Conservation (phyloP, 176 grass and related monocot species). For the Triticum dicoccoides region DNA sequence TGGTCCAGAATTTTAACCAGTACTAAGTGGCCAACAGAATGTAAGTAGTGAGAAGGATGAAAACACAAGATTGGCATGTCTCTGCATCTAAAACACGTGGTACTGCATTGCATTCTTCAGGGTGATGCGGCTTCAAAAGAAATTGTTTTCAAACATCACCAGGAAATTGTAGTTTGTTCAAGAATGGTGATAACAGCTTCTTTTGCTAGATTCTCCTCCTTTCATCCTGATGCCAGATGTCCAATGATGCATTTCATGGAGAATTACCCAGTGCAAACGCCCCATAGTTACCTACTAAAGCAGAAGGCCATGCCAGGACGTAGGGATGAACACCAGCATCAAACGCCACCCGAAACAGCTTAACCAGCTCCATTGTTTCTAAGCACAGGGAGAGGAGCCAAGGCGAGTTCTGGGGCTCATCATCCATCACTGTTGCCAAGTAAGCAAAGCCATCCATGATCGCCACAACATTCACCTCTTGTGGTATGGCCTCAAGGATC, state of each 20-base stretch:
- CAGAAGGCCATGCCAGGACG: background rate
- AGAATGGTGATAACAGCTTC: background rate
- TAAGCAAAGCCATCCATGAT: conserved; percentile 3
- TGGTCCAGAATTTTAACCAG: background rate
- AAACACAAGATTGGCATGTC: background rate
- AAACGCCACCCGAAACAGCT: background rate
- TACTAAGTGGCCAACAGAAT: background rate
- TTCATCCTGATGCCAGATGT: background rate
- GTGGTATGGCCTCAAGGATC: background rate
- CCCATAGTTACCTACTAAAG: conserved; percentile 10
- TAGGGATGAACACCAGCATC: background rate
- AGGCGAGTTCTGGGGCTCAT: background rate
- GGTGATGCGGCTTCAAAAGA: background rate
- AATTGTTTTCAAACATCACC: background rate
- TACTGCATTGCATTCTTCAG: too few relatives aligned
- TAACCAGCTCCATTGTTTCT: conserved; percentile 1
- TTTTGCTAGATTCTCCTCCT: background rate
- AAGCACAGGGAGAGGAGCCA: conserved; percentile 19
- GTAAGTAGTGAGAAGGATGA: background rate
- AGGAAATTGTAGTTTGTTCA: background rate
- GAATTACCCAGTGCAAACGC: background rate
- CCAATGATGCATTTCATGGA: background rate
- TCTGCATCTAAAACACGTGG: background rate
- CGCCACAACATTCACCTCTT: background rate
- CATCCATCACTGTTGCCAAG: background rate